These are phyloP conservation scores for Ceratobasidium sp. DNA, from an alignment of 1,284 basidiomycete genomes.

Conservation along the genomic window DNA sequence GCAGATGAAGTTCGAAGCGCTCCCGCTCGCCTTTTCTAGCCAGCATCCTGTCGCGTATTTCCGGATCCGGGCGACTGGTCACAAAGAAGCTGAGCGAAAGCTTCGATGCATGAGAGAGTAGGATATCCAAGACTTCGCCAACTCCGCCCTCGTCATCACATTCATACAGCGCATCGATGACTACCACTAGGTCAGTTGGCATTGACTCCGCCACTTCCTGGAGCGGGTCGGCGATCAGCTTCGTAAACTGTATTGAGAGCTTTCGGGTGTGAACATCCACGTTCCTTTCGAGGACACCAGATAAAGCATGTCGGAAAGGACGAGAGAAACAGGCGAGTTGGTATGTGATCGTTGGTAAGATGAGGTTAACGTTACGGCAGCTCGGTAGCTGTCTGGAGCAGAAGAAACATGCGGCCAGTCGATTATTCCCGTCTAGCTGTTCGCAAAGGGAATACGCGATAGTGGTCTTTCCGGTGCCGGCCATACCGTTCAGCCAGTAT, in stretches of 20 bases:
- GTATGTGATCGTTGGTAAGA: background rate
- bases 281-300: background rate
- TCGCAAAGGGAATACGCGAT: background rate
- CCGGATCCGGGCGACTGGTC: background rate
- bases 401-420: background rate
- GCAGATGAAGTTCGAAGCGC: background rate
- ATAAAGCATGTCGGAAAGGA: background rate
- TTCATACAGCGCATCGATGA: background rate
- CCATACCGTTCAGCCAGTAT: background rate
- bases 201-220: background rate
- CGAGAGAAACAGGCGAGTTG: background rate
- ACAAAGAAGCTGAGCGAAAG: background rate
- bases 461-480: background rate
- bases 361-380: background rate
- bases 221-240: background rate
- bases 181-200: background rate
- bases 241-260: background rate
- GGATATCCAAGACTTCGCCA: background rate
- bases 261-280: background rate
- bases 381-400: background rate
- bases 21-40: background rate
- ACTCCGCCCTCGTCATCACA: background rate
- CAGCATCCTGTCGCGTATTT: background rate
- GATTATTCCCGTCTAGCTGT: background rate
- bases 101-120: background rate